Evolutionary conservation across 495 filamentous ascomycete species (phyloP).

Genomic region (Glarea lozoyensis): DNA sequence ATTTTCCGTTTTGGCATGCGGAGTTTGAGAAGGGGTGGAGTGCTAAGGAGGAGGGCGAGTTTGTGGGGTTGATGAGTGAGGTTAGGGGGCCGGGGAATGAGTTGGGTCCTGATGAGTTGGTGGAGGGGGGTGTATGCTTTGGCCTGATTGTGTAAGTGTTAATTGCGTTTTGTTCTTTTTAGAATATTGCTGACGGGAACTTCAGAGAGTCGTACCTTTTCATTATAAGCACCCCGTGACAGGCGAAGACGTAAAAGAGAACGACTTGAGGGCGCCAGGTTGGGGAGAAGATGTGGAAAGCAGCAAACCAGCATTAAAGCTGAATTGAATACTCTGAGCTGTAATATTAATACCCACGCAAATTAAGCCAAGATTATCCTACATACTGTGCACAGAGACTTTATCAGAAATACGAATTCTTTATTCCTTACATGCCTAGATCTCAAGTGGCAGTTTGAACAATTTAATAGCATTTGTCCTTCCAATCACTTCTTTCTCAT

Average conservation of each 20-base stretch:
- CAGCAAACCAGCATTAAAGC: constrained; percentile 31
- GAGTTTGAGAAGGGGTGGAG: constrained; percentile 43
- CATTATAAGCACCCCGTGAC: constrained; percentile 48
- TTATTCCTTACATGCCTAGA: no score
- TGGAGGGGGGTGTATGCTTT: constrained; percentile 44
- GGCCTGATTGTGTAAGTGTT: no score
- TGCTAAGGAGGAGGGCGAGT: constrained; percentile 38
- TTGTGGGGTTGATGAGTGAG: constrained; percentile 38
- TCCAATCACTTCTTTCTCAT: constrained; percentile 39
- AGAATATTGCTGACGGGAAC: no score
- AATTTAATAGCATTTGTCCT: constrained; percentile 45
- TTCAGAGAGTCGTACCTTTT: constrained; percentile 44
- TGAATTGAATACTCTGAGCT: constrained; percentile 11
- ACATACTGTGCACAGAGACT: no score
- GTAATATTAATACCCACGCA: neutral
- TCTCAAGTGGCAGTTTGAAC: constrained; percentile 39
- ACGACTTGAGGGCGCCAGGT: constrained; percentile 39
- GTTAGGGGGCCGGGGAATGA: constrained; percentile 37
- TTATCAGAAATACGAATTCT: no score
- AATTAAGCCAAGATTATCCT: constrained; percentile 18
- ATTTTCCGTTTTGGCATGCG: constrained; percentile 50
- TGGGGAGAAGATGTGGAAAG: constrained; percentile 31
- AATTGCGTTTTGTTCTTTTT: no score
- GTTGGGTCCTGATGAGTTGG: constrained; percentile 41
- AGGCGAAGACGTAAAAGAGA: constrained; percentile 29